Percentiles rank a stretch among this genome's conserved stretches.
Evolutionary conservation across 2,329 filamentous ascomycete species (phyloP).

Genomic region (Sporothrix humicola): DNA sequence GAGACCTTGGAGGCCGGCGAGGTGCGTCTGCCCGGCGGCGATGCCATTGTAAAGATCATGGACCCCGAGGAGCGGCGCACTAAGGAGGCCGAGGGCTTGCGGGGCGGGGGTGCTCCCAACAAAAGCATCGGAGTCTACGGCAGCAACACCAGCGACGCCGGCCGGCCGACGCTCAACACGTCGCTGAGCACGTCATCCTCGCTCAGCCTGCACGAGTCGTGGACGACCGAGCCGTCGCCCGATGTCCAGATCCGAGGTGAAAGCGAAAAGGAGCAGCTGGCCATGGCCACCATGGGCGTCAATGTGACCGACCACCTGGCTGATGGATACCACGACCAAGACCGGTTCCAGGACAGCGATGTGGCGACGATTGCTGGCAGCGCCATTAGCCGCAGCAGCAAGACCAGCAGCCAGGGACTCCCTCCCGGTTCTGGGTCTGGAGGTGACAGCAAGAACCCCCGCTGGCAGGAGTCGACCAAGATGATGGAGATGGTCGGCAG

Average conservation of each 20-base stretch:
- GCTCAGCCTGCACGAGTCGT: constrained; percentile 30
- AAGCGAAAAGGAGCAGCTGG: background rate
- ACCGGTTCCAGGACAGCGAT: constrained; percentile 15
- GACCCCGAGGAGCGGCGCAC: constrained; percentile 29
- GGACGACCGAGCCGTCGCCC: constrained; percentile 22
- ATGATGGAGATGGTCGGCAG: constrained; percentile 35
- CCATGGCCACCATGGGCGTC: too few species aligned
- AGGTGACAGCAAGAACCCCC: background rate
- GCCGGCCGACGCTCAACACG: constrained; percentile 18
- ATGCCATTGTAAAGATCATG: constrained; percentile 48
- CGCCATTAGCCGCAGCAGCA: constrained; percentile 18
- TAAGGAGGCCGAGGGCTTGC: background rate
- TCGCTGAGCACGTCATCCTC: constrained; percentile 29
- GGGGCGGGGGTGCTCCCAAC: background rate
- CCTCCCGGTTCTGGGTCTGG: too few species aligned
- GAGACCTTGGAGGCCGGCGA: constrained; percentile 73
- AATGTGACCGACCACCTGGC: too few species aligned
- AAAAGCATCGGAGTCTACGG: background rate
- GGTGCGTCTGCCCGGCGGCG: constrained; percentile 72
- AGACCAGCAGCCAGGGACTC: background rate
- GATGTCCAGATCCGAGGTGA: background rate
- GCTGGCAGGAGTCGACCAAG: constrained; percentile 33
- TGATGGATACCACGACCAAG: background rate
- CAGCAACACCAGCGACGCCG: background rate
- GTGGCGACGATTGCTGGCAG: background rate